Base-by-base conservation (phyloP, 1,284 basidiomycete genomes). In the Gomphus sp. region DNA sequence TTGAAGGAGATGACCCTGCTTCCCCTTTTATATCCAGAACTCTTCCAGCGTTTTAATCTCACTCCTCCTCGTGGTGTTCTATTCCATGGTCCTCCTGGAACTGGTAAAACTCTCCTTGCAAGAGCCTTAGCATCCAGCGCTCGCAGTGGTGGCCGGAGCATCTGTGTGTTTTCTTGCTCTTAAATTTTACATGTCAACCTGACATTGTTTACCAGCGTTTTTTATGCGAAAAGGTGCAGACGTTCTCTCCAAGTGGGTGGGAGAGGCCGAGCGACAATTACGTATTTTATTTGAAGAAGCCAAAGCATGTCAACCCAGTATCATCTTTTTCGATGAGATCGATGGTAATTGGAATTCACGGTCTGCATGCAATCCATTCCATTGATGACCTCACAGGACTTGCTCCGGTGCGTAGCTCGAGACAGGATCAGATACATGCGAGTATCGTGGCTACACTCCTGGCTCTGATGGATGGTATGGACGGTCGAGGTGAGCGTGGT, bases 151-250 rank as follows among this genome's bases (percentile, higher is more conserved):
- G 95, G 93, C 36, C 90, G 89, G 65, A 87, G 90, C 66, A 96
- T 99, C 44, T 89, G 92, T 93, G 67, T 12, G 6, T 14, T 3
- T 25, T 22, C 61, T 61, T 52, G 52, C 57, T 28, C 52, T 52
- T 37, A 25, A 45, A 18, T n/a, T n/a, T 39, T 58, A 4, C 9
- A 39, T 58, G 12, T 37, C 50, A 22, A 16, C 55, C 22, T 60
- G 25, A 62, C 33, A 48, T 44, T 51, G 25, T 54, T 45, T 52
- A 45, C 2, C 64, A 93, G 91, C 94, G 2, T 99, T 99, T 78
- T 99, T 98, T 79, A 99, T 99, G 97, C 90, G 97, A 54, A 99
- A 99, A 73, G 97, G 97, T 44, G 97, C 97, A 25, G 97, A 99
- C 71, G 94, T 92, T 65, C 79, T 99, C 31, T 97, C 93, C 7